Conservation (phyloP, 805 yeast genomes). For the Metschnikowia aberdeeniae region DNA sequence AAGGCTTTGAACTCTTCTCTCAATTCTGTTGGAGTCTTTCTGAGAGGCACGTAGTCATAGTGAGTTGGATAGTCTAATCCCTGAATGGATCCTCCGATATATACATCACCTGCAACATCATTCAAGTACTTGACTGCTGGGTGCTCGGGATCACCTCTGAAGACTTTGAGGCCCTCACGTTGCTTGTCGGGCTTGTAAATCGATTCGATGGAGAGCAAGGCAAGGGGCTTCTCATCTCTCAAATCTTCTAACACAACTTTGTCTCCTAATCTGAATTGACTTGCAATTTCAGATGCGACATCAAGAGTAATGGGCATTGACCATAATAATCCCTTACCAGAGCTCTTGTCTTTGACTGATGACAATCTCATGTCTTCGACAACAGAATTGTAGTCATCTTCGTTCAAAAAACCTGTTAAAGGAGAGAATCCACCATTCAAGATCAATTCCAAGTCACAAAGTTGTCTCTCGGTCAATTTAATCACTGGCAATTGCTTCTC, state of each 20-base stretch:
- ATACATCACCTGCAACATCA: constrained; percentile 74
- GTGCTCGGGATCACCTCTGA: constrained; percentile 96
- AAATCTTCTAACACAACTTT: constrained; percentile 75
- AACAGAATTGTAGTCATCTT: constrained; percentile 66
- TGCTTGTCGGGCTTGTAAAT: constrained; percentile 78
- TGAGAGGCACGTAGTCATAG: constrained; percentile 81
- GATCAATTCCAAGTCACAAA: constrained; percentile 89
- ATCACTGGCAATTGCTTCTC: constrained; percentile 38
- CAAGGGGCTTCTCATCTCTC: constrained; percentile 73
- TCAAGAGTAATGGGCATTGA: constrained; percentile 92
- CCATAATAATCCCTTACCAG: constrained; percentile 69
- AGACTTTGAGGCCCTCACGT: constrained; percentile 78
- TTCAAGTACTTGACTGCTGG: constrained; percentile 79
- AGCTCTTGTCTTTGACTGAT: constrained; percentile 29
- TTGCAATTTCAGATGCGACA: constrained; percentile 50
- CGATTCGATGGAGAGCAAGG: constrained; percentile 75
- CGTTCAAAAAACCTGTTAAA: constrained; percentile 58
- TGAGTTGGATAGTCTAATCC: constrained; percentile 83
- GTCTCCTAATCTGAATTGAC: constrained; percentile 47
- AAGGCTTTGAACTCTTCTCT: constrained; percentile 76
- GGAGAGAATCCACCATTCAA: constrained; percentile 95
- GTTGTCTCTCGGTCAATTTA: constrained; percentile 75
- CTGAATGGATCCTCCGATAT: constrained; percentile 84
- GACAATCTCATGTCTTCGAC: constrained; percentile 67
- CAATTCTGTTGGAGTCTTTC: constrained; percentile 88